A percentile compares a stretch with the other conserved stretches of the same genome.
Evolutionary conservation across 257 asterid genomes (phyloP).

Genomic region (Sherardia arvensis): DNA sequence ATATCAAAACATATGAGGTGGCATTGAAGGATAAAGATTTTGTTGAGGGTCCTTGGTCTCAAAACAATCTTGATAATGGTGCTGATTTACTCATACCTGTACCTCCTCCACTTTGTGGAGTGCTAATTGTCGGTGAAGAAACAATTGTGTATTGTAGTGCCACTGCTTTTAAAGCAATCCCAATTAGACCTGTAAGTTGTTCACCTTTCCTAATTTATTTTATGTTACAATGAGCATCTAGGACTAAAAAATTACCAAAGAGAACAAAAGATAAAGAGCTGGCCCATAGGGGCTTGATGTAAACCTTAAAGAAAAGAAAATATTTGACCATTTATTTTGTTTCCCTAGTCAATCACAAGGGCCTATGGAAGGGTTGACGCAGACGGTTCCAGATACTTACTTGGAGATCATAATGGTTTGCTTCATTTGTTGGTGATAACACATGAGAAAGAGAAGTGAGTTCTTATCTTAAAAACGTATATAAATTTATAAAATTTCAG

Average conservation of each 20-base stretch:
- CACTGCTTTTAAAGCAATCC: slow-evolving; percentile 75
- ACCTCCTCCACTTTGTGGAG: slow-evolving; percentile 93
- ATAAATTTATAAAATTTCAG: neutral
- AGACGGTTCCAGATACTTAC: slow-evolving; percentile 82
- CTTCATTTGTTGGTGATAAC: slow-evolving; percentile 80
- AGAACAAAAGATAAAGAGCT: neutral
- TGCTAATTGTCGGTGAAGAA: slow-evolving; percentile 89
- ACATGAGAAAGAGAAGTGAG: slow-evolving; percentile 85
- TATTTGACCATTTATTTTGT: neutral
- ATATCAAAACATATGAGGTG: slow-evolving; percentile 83
- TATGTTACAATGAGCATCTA: slow-evolving; percentile 2
- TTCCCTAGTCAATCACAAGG: slow-evolving; percentile 52
- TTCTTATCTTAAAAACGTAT: slow-evolving; percentile 10
- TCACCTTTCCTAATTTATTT: slow-evolving; percentile 10
- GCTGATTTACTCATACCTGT: slow-evolving; percentile 87
- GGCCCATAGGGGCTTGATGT: neutral
- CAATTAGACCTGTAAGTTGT: slow-evolving; percentile 70
- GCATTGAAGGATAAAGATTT: slow-evolving; percentile 84
- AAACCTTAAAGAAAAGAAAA: neutral
- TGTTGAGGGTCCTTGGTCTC: slow-evolving; percentile 96
- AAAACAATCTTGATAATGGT: slow-evolving; percentile 87
- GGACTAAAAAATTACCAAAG: neutral
- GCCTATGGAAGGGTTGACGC: slow-evolving; percentile 93
- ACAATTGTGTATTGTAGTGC: slow-evolving; percentile 87
- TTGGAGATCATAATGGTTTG: slow-evolving; percentile 85